Percentiles rank a stretch among this genome's conserved stretches.
Conservation (phyloP, 352 stramenopile genomes). For the Globisporangium irregulare region DNA sequence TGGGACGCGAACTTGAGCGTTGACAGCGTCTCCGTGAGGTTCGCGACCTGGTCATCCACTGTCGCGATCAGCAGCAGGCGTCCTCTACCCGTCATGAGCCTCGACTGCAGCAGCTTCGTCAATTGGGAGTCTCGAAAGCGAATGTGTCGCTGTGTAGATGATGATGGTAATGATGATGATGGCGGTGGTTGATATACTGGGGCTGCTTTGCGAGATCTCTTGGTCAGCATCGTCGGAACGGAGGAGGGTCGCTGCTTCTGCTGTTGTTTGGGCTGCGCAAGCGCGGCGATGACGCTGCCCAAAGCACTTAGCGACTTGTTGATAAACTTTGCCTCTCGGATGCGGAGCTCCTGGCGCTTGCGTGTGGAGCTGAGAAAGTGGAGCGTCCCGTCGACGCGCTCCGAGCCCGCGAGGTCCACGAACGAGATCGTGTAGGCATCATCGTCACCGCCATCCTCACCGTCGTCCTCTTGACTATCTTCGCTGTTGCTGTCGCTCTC, state of each 20-base stretch:
- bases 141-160: constrained; percentile 29
- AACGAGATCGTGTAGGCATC: constrained; percentile 51
- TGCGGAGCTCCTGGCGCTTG: constrained; percentile 51
- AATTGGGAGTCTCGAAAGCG: constrained; percentile 74
- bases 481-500: constrained; percentile 8
- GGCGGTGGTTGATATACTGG: background rate
- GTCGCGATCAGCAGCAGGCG: constrained; percentile 60
- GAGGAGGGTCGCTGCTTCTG: background rate
- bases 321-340: constrained; percentile 79
- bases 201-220: constrained; percentile 2
- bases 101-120: constrained; percentile 62
- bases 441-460: background rate
- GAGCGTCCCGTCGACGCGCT: constrained; percentile 50
- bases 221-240: background rate
- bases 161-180: background rate
- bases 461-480: constrained; percentile 2
- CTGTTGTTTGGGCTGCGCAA: constrained; percentile 33
- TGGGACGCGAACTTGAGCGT: constrained; percentile 77
- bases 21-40: constrained; percentile 63
- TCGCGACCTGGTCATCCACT: constrained; percentile 46
- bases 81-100: constrained; percentile 42
- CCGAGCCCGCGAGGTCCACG: constrained; percentile 68
- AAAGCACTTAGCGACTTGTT: constrained; percentile 67
- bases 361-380: constrained; percentile 53
- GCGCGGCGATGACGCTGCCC: constrained; percentile 59